Percentiles rank a stretch among this genome's conserved stretches.
Conservation (phyloP, 2,329 filamentous ascomycete species). For the Hypoxylon sp. region DNA sequence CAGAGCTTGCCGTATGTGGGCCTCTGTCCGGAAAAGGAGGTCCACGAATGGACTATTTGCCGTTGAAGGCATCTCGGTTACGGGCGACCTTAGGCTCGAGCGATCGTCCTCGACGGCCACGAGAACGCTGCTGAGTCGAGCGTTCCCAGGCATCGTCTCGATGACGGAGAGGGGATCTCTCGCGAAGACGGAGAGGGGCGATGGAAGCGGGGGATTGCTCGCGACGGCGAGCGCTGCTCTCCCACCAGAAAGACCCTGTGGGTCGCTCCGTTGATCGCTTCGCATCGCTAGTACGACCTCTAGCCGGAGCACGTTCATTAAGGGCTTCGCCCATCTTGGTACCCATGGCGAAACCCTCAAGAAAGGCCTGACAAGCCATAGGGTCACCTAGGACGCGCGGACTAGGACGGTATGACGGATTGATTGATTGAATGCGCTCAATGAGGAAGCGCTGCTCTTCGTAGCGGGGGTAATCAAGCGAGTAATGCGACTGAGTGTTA, state of each 20-base stretch:
- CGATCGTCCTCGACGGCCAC: not conserved
- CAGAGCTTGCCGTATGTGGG: not conserved
- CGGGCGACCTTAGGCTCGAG: not conserved
- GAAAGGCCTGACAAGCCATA: conserved; percentile 48
- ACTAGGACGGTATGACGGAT: conserved; percentile 10
- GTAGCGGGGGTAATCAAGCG: not conserved
- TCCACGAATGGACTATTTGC: not conserved
- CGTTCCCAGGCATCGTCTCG: not conserved
- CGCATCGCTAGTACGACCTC: not conserved
- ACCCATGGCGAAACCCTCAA: conserved; percentile 51
- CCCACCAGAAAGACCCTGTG: not conserved
- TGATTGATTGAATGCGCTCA: conserved; percentile 26
- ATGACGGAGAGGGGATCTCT: conserved; percentile 17
- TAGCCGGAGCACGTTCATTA: not conserved
- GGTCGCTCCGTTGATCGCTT: too few relatives aligned
- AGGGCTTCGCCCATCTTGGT: conserved; percentile 14
- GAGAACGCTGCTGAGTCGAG: not conserved
- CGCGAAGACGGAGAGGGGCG: not conserved
- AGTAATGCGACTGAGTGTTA: not conserved
- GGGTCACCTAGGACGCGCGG: conserved; percentile 43
- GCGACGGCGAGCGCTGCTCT: not conserved
- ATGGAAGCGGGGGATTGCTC: conserved; percentile 10
- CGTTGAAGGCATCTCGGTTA: not conserved
- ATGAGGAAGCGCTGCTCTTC: conserved; percentile 41
- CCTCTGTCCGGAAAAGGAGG: not conserved